Base-by-base conservation (phyloP, 352 stramenopile genomes). In the Globisporangium mamillatum region DNA sequence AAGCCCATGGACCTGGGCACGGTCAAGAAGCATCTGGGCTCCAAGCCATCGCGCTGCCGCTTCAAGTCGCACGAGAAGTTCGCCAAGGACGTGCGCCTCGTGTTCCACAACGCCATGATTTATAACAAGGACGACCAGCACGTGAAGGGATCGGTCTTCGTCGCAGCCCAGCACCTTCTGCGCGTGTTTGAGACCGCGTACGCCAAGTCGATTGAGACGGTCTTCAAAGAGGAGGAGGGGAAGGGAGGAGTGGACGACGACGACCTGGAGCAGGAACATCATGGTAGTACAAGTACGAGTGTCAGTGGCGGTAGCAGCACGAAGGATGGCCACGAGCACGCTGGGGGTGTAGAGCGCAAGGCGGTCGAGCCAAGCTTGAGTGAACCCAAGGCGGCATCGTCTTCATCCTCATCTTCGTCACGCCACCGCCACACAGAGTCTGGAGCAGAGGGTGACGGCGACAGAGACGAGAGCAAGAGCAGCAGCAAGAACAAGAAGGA, bases 11-110 rank as follows among this genome's bases (percentile, higher is more conserved):
- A 93, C 68, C 69, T 95, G 29, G 84, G 82, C 50, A 91, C 86
- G 0, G 80, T 95, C 25, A 82, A 83, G 69, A 87, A 90, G 73
- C 83, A 93, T 55, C 50, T 95, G 5, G 88, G 88, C 59, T 69
- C 70, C 44, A 94, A 93, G 64, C 86, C 85, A 12, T 95, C 88
- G 66, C 84, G 88, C 60, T 95, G 88, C 60, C 86, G 88, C 67
- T 95, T 94, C 72, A 91, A 91, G 56, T 88, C 80, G 57, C 84
- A 91, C 76, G 88, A 94, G 16, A 90, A 90, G 62, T 95, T 95
- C 65, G 87, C 86, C 29, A 73, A 81, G 32, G 88, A 94, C 68
- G 88, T 95, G 55, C 84, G 88, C 14, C 75, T 94, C 2, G 88
- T 95, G 18, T 95, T 95, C 72, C 74, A 92, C 32, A 95, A 95